Evolutionary conservation across 352 stramenopile species (phyloP).

Genomic region (Pythium utonaiense): DNA sequence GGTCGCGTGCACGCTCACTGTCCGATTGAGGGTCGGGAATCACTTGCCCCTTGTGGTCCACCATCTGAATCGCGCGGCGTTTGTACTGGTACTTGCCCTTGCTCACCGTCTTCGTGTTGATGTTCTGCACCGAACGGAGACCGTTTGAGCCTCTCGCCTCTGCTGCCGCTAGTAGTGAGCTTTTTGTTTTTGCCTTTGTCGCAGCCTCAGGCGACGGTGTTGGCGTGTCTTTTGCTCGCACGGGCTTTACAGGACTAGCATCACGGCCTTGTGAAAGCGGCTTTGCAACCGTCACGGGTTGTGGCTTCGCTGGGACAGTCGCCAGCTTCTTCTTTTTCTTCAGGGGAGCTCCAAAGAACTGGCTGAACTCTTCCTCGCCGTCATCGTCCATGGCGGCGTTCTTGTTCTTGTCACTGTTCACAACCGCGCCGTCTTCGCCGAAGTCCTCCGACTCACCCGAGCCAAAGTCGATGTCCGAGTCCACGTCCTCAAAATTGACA

Average conservation of each 20-base stretch:
- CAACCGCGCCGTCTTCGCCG: background rate
- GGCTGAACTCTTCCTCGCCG: constrained; percentile 13
- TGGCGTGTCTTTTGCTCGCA: background rate
- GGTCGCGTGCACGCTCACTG: background rate
- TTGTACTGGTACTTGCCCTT: constrained; percentile 21
- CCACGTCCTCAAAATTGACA: constrained; percentile 17
- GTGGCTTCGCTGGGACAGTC: background rate
- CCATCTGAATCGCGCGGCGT: constrained; percentile 13
- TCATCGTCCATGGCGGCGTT: constrained; percentile 5
- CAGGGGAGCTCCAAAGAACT: constrained; percentile 14
- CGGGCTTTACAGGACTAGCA: background rate
- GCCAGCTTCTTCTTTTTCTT: constrained; percentile 3
- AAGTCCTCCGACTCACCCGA: constrained; percentile 21
- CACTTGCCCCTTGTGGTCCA: constrained; percentile 10
- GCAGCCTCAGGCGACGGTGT: background rate
- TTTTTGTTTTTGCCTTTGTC: background rate
- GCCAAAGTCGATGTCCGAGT: constrained; percentile 22
- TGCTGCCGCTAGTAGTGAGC: background rate
- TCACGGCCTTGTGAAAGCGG: background rate
- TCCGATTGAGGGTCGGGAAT: background rate
- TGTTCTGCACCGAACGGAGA: constrained; percentile 11
- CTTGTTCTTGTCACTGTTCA: background rate
- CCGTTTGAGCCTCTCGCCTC: constrained; percentile 19
- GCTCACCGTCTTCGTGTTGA: constrained; percentile 20
- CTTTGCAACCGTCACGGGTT: background rate